phyloP scores from a whole-genome alignment of 1,139 yeast genomes.

The Debaryomycetaceae sp. region DNA sequence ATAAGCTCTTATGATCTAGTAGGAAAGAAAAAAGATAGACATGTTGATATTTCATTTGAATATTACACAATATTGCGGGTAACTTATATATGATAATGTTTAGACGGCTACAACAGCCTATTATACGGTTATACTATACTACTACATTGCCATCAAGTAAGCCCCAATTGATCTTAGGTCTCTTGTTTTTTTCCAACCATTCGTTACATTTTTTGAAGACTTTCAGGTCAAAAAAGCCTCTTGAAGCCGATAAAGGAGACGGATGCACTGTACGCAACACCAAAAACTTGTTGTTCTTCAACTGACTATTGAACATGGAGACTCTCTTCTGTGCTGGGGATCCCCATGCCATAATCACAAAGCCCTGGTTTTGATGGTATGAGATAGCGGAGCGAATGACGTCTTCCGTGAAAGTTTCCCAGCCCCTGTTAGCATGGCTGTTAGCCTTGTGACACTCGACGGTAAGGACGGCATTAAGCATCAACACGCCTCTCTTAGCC shows the following conservation, averaged over 20 bases:
- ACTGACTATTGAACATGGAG: conserved; percentile 32
- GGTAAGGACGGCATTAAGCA: conserved; percentile 85
- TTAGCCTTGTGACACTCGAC: conserved; percentile 94
- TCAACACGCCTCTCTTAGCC: conserved; percentile 85
- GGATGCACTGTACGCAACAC: conserved; percentile 86
- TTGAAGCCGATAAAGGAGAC: conserved; percentile 83
- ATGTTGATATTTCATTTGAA: conserved; percentile 1
- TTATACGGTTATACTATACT: conserved; percentile 2
- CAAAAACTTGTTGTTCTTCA: conserved; percentile 30
- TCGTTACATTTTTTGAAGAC: conserved; percentile 73
- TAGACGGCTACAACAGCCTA: background rate
- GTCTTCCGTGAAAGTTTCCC: conserved; percentile 86
- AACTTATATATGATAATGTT: background rate
- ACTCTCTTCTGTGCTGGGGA: conserved; percentile 81
- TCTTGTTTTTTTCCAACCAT: conserved; percentile 57
- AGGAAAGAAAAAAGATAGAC: conserved; percentile 1
- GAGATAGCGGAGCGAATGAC: conserved; percentile 52
- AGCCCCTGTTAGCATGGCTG: conserved; percentile 86
- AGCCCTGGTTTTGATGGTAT: conserved; percentile 42
- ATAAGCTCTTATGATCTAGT: background rate
- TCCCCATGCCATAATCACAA: conserved; percentile 93
- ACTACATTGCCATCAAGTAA: conserved; percentile 26
- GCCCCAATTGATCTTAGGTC: conserved; percentile 65
- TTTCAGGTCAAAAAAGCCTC: conserved; percentile 74
- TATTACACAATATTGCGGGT: conserved; percentile 2